A percentile compares a stretch with the other conserved stretches of the same genome.
Evolutionary conservation across 352 stramenopile species (phyloP).

Genomic region (Pythium sukuiense): DNA sequence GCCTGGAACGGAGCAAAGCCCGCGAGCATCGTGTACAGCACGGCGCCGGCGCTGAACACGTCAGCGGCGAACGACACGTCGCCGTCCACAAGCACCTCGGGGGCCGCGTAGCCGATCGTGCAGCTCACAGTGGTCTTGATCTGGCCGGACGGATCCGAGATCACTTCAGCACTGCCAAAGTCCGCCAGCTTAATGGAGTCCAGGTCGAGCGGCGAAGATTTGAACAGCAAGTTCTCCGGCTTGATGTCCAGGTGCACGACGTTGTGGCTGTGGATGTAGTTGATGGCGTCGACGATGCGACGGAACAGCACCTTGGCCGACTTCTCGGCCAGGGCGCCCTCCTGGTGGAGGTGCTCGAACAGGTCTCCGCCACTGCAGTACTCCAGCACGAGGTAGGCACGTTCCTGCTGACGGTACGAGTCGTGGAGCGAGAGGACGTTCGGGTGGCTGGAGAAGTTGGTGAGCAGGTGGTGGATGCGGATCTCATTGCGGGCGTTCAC

Average conservation of each 20-base stretch:
- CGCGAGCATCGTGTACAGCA: slow-evolving; percentile 68
- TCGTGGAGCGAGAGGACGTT: slow-evolving; percentile 69
- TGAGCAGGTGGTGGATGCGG: slow-evolving; percentile 62
- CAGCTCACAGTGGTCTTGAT: slow-evolving; percentile 50
- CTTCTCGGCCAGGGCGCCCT: slow-evolving; percentile 51
- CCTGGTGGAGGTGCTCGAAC: slow-evolving; percentile 56
- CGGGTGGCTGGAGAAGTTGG: slow-evolving; percentile 64
- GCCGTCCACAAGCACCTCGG: slow-evolving; percentile 56
- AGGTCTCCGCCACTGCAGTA: slow-evolving; percentile 64
- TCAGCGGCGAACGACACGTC: slow-evolving; percentile 64
- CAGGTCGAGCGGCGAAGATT: slow-evolving; percentile 40
- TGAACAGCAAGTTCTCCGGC: slow-evolving; percentile 80
- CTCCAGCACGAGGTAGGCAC: slow-evolving; percentile 63
- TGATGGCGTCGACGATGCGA: slow-evolving; percentile 49
- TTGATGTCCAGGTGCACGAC: slow-evolving; percentile 82
- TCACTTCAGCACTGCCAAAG: slow-evolving; percentile 61
- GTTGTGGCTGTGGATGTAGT: slow-evolving; percentile 54
- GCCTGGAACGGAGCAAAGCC: slow-evolving; percentile 70
- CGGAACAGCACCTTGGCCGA: slow-evolving; percentile 52
- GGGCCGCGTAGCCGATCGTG: slow-evolving; percentile 75
- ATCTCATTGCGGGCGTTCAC: slow-evolving; percentile 60
- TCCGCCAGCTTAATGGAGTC: slow-evolving; percentile 68
- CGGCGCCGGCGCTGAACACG: slow-evolving; percentile 71
- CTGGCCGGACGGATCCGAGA: slow-evolving; percentile 34
- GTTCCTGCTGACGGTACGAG: slow-evolving; percentile 62